Evolutionary conservation across 2,329 filamentous ascomycete species (phyloP).

Genomic region (Fusarium domesticum): DNA sequence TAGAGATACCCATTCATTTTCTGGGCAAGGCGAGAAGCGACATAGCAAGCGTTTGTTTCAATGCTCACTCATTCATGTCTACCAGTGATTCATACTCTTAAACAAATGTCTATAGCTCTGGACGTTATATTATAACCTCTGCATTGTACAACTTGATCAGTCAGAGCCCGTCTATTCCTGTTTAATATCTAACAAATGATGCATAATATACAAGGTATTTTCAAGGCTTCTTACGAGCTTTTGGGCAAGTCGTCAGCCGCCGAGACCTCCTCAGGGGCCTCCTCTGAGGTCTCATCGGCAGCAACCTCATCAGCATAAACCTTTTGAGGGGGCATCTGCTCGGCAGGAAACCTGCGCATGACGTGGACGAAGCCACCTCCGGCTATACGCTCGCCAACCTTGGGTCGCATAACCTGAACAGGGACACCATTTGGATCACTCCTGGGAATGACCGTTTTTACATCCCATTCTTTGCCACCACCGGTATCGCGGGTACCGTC

Average conservation of each 20-base stretch:
- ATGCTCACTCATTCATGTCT: not conserved
- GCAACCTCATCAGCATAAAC: constrained; percentile 4
- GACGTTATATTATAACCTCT: too few relatives aligned
- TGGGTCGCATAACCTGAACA: constrained; percentile 42
- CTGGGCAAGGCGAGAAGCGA: constrained; percentile 26
- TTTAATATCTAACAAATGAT: not conserved
- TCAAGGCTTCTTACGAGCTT: not conserved
- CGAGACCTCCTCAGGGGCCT: not conserved
- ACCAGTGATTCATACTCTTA: too few relatives aligned
- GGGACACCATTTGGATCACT: constrained; percentile 20
- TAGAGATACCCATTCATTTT: constrained; percentile 34
- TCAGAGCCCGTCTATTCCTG: too few relatives aligned
- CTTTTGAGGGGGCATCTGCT: constrained; percentile 10
- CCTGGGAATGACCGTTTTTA: constrained; percentile 46
- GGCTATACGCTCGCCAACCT: constrained; percentile 39
- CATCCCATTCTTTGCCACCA: constrained; percentile 61
- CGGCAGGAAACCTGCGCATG: constrained; percentile 32
- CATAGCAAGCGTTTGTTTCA: constrained; percentile 27
- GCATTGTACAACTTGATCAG: too few relatives aligned
- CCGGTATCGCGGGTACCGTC: constrained; percentile 45
- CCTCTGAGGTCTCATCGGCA: constrained; percentile 2
- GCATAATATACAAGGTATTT: not conserved
- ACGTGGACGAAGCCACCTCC: constrained; percentile 43
- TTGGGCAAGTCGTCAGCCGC: not conserved
- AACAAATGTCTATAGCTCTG: not conserved